These are phyloP conservation scores for Dioscorea zingiberensis DNA, from an alignment of 106 monocot genomes.

Conservation along the genomic window DNA sequence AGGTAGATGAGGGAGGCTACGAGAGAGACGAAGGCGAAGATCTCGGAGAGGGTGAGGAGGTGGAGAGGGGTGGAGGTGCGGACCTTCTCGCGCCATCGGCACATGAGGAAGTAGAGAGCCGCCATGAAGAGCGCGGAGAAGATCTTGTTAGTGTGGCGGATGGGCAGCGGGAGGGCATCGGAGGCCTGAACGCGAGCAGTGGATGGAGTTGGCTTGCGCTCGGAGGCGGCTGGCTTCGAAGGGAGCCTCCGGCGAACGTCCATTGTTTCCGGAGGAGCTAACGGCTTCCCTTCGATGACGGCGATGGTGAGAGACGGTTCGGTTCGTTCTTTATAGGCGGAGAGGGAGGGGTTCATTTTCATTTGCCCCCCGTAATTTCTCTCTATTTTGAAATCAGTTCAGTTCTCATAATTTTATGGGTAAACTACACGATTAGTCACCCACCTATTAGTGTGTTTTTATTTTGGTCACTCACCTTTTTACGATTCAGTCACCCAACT, in stretches of 20 bases:
- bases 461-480: too few species aligned
- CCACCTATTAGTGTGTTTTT: too few species aligned
- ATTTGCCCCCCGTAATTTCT: not conserved
- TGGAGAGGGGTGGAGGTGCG: conserved; percentile 71
- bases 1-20: conserved; percentile 85
- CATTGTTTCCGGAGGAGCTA: not conserved
- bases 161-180: conserved; percentile 79
- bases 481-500: too few species aligned
- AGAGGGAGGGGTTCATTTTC: not conserved
- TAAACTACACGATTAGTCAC: not conserved
- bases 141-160: conserved; percentile 81
- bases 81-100: conserved; percentile 90
- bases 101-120: conserved; percentile 72
- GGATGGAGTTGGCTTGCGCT: conserved; percentile 1
- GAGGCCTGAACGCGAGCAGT: conserved; percentile 38
- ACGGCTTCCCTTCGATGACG: not conserved
- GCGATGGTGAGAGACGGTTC: not conserved
- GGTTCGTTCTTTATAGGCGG: too few species aligned
- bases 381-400: not conserved
- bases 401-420: too few species aligned
- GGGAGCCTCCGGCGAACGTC: conserved; percentile 11
- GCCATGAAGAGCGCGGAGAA: conserved; percentile 73
- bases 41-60: conserved; percentile 56
- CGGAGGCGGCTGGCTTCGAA: conserved; percentile 19
- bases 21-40: conserved; percentile 53